Conservation (phyloP, 1,284 basidiomycete genomes). For the Puccinia novopanici region DNA sequence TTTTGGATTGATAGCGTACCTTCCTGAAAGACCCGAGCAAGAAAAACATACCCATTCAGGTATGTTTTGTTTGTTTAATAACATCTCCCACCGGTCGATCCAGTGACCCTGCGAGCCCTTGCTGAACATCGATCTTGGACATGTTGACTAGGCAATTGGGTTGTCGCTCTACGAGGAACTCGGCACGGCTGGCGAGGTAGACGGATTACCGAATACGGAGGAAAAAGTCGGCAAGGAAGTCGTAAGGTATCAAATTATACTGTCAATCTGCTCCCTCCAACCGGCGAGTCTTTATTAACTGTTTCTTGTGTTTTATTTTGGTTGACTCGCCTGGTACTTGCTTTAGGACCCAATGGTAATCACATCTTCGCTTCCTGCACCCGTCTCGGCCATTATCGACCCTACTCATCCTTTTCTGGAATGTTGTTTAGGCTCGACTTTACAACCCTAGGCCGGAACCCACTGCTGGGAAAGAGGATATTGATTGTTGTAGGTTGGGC, state of each 20-base stretch:
- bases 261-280: neutral
- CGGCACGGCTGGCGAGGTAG: constrained; percentile 47
- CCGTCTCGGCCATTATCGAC: neutral
- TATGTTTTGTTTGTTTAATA: constrained; percentile 11
- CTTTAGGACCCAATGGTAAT: constrained; percentile 44
- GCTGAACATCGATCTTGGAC: neutral
- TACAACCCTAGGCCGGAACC: constrained; percentile 62
- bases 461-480: constrained; percentile 75
- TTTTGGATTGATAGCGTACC: constrained; percentile 66
- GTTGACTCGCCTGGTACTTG: neutral
- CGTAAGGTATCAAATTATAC: constrained; percentile 11
- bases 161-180: constrained; percentile 86
- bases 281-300: neutral
- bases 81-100: too few relatives aligned
- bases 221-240: constrained; percentile 48
- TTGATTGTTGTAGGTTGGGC: constrained; percentile 73
- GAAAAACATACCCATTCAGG: constrained; percentile 60
- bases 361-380: neutral
- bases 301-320: neutral
- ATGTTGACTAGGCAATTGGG: constrained; percentile 70
- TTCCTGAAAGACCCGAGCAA: constrained; percentile 74
- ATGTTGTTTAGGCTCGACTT: constrained; percentile 39
- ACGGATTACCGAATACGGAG: constrained; percentile 42
- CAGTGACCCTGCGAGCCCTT: neutral
- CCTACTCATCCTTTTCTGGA: neutral